Evolutionary conservation across 768 basidiomycete genomes (phyloP).

Genomic region (Termitomyces bulborhizus): DNA sequence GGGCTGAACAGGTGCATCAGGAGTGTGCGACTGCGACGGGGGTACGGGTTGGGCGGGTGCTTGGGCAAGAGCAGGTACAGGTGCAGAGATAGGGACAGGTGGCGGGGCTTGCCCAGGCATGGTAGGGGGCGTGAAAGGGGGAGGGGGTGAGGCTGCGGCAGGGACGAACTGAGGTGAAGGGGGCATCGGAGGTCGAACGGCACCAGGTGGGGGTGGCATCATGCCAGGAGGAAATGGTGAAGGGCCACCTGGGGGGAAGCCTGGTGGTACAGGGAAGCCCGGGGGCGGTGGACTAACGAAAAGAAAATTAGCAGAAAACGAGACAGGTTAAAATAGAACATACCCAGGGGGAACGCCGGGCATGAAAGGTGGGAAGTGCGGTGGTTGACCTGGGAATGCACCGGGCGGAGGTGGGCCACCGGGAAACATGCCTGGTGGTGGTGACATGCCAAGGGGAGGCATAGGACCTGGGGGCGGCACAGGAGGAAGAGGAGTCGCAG

Average conservation of each 20-base stretch:
- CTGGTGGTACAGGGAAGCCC: constrained; percentile 48
- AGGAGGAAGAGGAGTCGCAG: constrained; percentile 16
- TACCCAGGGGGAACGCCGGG: constrained; percentile 39
- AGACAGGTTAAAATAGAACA: constrained; percentile 16
- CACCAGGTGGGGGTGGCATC: constrained; percentile 8
- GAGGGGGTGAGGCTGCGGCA: not conserved
- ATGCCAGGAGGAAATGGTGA: constrained; percentile 21
- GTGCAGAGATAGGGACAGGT: constrained; percentile 14
- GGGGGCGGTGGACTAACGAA: constrained; percentile 41
- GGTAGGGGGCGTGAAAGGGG: not conserved
- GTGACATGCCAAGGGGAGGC: constrained; percentile 23
- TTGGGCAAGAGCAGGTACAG: too few relatives aligned
- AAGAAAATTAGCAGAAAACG: constrained; percentile 10
- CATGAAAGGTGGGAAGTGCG: constrained; percentile 51
- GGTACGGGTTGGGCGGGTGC: constrained; percentile 14
- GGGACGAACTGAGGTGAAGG: constrained; percentile 33
- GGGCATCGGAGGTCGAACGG: constrained; percentile 14
- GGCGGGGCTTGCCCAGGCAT: not conserved
- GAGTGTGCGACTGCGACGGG: constrained; percentile 10
- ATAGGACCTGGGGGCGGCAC: constrained; percentile 22
- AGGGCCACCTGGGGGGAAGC: constrained; percentile 28
- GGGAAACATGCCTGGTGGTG: constrained; percentile 38
- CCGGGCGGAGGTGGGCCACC: constrained; percentile 35
- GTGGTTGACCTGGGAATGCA: constrained; percentile 34
- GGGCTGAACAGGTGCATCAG: constrained; percentile 6